Base-by-base conservation (phyloP, 352 stramenopile genomes). In the Phytophthora palmivora region DNA sequence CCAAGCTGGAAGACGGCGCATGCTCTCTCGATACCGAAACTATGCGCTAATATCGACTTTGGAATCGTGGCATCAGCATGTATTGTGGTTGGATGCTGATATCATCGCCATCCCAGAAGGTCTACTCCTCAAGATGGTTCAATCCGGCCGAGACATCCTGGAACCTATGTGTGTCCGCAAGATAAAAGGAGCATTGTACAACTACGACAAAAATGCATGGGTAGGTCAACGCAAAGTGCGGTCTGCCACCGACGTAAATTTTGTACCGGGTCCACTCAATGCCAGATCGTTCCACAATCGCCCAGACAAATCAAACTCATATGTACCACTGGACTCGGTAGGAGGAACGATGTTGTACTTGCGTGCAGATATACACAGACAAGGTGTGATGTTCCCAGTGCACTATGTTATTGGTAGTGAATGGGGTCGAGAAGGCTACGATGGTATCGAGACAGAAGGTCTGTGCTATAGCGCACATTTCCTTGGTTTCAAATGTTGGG, bases 301-400 rank as follows among this genome's bases (percentile, higher is more conserved):
- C 10, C 24, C 24, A 6, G 59, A 63, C 10, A 49, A 48, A 41
- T 50, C 54, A 2, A 58, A 70, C 6, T 19, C 36, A 12, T 64
- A 57, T 32, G 39, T 77, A 8, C 50, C 63, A 6, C 34, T 87
- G 6, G 77, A 84, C 45, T 83, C 77, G 1, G 77, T 86, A 2
- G 77, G 77, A 19, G 77, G 71, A 2, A 83, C 71, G 12, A 78
- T 83, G 68, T 33, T 86, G 4, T 87, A 84, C 33, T 71, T 87
- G 14, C 44, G 53, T 14, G 77, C 74, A 7, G 77, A 84, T 18
- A 52, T 87, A 42, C 77, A 87, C 32, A 57, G 72, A 0, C 74
- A 84, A 19, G 74, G 72, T 2, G 62, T 84, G 14, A 2, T 78
- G 2, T 87, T 87, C 37, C 46, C 72, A 21, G 34, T 58, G n/a